Conservation (phyloP, 148 eudicot species). For the Cornus kousa region DNA sequence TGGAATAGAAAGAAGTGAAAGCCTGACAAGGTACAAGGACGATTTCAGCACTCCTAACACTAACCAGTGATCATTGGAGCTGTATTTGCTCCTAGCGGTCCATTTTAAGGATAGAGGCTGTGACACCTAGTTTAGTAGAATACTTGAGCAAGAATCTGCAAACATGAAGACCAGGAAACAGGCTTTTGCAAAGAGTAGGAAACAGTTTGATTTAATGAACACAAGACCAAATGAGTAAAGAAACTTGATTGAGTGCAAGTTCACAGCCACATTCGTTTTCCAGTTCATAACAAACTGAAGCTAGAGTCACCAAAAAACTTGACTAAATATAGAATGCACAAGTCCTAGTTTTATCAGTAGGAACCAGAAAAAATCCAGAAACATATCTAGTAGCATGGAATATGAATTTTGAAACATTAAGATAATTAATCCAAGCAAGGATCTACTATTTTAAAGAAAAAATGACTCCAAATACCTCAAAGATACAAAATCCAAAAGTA, state of each 20-base stretch:
- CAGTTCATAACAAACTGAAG: neutral
- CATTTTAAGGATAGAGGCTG: neutral
- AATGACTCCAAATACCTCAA: too few species aligned
- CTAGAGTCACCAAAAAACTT: neutral
- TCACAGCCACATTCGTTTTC: neutral
- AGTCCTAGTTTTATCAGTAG: neutral
- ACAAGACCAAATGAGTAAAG: too few species aligned
- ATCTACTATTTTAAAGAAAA: too few species aligned
- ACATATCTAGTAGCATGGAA: neutral
- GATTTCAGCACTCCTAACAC: neutral
- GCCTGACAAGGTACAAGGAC: neutral
- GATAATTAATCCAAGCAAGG: too few species aligned
- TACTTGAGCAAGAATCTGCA: neutral
- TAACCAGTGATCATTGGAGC: neutral
- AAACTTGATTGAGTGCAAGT: neutral
- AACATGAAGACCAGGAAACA: neutral
- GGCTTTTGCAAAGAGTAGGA: neutral
- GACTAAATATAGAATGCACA: neutral
- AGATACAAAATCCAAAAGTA: neutral
- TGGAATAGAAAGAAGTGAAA: too few species aligned
- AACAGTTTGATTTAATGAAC: neutral
- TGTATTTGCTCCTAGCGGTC: neutral
- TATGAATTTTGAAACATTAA: neutral
- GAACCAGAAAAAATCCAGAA: neutral
- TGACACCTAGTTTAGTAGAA: neutral